A percentile compares a stretch with the other conserved stretches of the same genome.
These are phyloP conservation scores for Microsporum ferrugineum DNA, from an alignment of 2,329 filamentous ascomycete genomes.

Conservation along the genomic window DNA sequence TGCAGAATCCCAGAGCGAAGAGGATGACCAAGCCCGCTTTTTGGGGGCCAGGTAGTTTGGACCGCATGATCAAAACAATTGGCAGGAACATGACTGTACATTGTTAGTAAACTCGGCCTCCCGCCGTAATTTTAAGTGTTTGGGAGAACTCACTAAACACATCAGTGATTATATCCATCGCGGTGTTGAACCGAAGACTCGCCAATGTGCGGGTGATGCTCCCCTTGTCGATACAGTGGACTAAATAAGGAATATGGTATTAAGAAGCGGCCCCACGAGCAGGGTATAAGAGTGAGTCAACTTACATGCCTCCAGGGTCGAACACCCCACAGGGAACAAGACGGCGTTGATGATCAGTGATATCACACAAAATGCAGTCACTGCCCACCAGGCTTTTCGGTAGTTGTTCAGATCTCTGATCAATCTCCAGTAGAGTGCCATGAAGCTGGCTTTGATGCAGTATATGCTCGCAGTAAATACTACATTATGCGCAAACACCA, in stretches of 20 bases:
- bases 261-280: not conserved
- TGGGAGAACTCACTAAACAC: slow-evolving; percentile 3
- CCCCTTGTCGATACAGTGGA: slow-evolving; percentile 3
- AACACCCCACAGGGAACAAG: slow-evolving; percentile 7
- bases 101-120: not conserved
- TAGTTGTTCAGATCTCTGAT: slow-evolving; percentile 6
- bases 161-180: slow-evolving; percentile 10
- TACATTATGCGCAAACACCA: slow-evolving; percentile 7
- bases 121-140: not conserved
- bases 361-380: not conserved
- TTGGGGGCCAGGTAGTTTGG: slow-evolving; percentile 8
- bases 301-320: slow-evolving; percentile 9
- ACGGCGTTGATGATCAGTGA: not conserved
- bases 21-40: slow-evolving; percentile 9
- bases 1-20: slow-evolving; percentile 9
- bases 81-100: slow-evolving; percentile 10
- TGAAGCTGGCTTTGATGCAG: slow-evolving; percentile 10
- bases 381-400: slow-evolving; percentile 10
- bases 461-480: slow-evolving; percentile 8
- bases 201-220: slow-evolving; percentile 1
- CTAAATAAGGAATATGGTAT: not conserved
- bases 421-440: slow-evolving; percentile 10
- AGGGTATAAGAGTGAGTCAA: not conserved
- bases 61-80: slow-evolving; percentile 7
- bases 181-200: slow-evolving; percentile 6